phyloP scores from a whole-genome alignment of 2,329 filamentous ascomycete species.

The Cyphellophora europaea region DNA sequence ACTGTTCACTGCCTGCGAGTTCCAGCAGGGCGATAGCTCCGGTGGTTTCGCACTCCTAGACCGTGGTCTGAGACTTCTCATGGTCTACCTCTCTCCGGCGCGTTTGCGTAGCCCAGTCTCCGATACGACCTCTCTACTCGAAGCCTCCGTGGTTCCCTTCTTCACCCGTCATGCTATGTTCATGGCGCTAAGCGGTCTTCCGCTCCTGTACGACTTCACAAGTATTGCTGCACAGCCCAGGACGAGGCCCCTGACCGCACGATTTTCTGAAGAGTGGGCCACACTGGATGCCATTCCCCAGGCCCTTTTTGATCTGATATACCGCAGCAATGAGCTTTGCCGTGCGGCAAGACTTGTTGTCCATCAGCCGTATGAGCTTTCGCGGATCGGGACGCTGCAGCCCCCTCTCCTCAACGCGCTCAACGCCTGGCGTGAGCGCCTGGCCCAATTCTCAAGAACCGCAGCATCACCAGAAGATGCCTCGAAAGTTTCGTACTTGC shows the following conservation, averaged over 20 bases:
- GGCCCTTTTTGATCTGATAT: not conserved
- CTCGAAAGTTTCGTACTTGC: constrained; percentile 9
- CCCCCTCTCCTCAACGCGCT: not conserved
- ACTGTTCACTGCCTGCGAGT: constrained; percentile 13
- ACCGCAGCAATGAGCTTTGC: not conserved
- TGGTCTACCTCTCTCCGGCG: not conserved
- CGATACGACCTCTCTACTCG: constrained; percentile 4
- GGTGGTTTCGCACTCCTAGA: constrained; percentile 8
- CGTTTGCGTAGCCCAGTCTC: constrained; percentile 1
- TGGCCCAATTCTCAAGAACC: not conserved
- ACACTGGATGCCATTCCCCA: too few species aligned
- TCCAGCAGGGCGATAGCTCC: constrained; percentile 11
- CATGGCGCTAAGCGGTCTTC: constrained; percentile 6
- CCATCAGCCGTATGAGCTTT: not conserved
- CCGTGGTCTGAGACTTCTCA: not conserved
- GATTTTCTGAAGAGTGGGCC: too few species aligned
- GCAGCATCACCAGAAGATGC: not conserved
- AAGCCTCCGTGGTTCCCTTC: constrained; percentile 10
- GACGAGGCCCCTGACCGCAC: too few species aligned
- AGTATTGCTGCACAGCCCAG: too few species aligned
- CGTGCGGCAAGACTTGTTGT: not conserved
- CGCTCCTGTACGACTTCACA: constrained; percentile 1
- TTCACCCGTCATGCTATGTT: constrained; percentile 9
- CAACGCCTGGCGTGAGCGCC: not conserved
- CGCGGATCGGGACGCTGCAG: not conserved